Percentiles rank a stretch among this genome's conserved stretches.
These are phyloP conservation scores for Fraxinus sp. DNA, from an alignment of 305 asterid genomes.

Conservation along the genomic window DNA sequence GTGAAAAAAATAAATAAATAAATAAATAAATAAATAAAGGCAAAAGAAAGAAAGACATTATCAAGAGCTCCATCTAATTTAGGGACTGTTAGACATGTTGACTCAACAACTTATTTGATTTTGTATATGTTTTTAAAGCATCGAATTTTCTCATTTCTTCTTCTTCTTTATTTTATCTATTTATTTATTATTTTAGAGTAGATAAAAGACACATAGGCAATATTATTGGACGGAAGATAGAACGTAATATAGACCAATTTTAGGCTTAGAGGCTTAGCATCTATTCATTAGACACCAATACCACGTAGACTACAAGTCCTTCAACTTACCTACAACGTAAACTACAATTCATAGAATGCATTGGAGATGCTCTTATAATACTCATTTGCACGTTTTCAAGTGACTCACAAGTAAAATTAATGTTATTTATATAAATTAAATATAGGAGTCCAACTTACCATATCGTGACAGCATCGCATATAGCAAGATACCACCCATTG, in stretches of 20 bases:
- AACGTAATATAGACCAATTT: not conserved
- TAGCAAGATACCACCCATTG: conserved; percentile 92
- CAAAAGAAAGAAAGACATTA: no score
- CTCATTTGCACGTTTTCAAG: not conserved
- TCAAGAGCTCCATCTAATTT: not conserved
- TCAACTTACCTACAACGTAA: not conserved
- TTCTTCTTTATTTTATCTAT: no score
- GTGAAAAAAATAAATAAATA: no score
- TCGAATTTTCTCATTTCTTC: not conserved
- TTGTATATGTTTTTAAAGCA: not conserved
- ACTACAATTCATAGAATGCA: not conserved
- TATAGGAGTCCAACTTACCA: conserved; percentile 47
- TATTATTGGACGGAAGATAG: not conserved
- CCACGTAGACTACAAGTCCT: not conserved
- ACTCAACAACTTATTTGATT: not conserved
- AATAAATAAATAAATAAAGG: no score
- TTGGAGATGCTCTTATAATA: not conserved
- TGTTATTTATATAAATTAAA: conserved; percentile 1
- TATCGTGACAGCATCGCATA: conserved; percentile 79
- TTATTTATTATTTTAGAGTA: no score
- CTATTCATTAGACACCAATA: not conserved
- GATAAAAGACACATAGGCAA: not conserved
- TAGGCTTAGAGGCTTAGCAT: not conserved
- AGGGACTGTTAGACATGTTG: not conserved
- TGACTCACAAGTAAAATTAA: conserved; percentile 6